Evolutionary conservation across 805 yeast genomes (phyloP).

Genomic region (Metschnikowia corniflorae): DNA sequence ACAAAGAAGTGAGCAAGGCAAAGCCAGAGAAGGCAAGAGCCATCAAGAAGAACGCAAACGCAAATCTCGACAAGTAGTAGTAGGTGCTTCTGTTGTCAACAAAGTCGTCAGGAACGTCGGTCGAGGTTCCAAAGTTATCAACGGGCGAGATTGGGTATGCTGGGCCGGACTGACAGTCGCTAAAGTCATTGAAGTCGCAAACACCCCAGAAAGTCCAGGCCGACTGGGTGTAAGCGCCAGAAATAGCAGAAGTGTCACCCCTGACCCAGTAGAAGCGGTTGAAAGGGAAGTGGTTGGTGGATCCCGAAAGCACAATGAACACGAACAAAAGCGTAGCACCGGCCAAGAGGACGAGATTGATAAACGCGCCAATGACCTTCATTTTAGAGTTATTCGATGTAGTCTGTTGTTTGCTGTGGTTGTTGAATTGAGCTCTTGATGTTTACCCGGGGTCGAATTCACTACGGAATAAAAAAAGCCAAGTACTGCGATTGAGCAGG

Average conservation of each 20-base stretch:
- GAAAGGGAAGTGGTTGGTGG: slow-evolving; percentile 20
- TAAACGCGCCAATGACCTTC: slow-evolving; percentile 31
- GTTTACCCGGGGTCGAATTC: too few species aligned
- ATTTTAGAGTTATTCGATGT: slow-evolving; percentile 13
- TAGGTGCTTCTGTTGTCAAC: slow-evolving; percentile 51
- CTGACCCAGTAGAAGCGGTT: slow-evolving; percentile 74
- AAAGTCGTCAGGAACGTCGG: slow-evolving; percentile 53
- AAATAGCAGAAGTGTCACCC: slow-evolving; percentile 62
- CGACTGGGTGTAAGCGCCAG: slow-evolving; percentile 47
- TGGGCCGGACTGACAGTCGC: slow-evolving; percentile 51
- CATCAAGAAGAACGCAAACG: slow-evolving; percentile 59
- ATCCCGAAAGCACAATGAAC: slow-evolving; percentile 33
- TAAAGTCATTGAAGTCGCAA: slow-evolving; percentile 57
- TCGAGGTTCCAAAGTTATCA: slow-evolving; percentile 58
- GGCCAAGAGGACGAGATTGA: slow-evolving; percentile 39
- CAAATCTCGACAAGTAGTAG: slow-evolving; percentile 63
- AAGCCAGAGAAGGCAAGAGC: slow-evolving; percentile 62
- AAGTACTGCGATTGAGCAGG: too few species aligned
- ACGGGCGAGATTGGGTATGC: slow-evolving; percentile 86
- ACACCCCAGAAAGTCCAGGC: slow-evolving; percentile 86
- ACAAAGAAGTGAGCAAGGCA: slow-evolving; percentile 51
- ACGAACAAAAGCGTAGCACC: slow-evolving; percentile 50
- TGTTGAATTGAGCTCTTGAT: background rate
- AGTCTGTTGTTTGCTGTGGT: background rate
- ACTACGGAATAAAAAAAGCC: too few species aligned